These are phyloP conservation scores for Bimuria novae-zelandiae DNA, from an alignment of 2,329 filamentous ascomycete species.

Conservation along the genomic window DNA sequence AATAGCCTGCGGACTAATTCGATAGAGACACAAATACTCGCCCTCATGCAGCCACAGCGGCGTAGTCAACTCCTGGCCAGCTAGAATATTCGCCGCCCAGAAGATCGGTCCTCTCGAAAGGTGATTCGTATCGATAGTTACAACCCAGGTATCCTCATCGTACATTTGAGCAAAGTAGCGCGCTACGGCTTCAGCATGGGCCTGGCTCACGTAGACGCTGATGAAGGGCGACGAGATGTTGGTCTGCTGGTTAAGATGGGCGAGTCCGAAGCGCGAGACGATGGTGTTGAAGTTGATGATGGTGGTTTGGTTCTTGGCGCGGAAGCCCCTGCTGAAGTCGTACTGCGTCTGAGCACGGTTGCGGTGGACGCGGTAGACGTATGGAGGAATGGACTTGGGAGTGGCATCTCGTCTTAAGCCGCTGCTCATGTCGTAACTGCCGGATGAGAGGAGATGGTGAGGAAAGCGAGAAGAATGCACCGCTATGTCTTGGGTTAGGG, in stretches of 20 bases:
- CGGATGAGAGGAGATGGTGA: constrained; percentile 2
- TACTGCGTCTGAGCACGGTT: constrained; percentile 36
- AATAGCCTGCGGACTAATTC: constrained; percentile 39
- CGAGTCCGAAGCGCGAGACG: constrained; percentile 33
- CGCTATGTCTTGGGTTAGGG: not conserved
- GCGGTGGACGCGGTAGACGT: constrained; percentile 40
- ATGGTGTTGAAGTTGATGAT: constrained; percentile 32
- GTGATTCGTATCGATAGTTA: constrained; percentile 38
- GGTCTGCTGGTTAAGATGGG: constrained; percentile 38
- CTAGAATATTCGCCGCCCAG: constrained; percentile 35
- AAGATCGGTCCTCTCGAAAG: constrained; percentile 39
- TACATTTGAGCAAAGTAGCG: constrained; percentile 23
- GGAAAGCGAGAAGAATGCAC: not conserved
- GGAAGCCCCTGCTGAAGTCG: constrained; percentile 37
- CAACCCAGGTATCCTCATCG: constrained; percentile 29
- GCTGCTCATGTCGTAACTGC: not conserved
- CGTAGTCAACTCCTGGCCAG: constrained; percentile 4
- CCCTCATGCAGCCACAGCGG: constrained; percentile 36
- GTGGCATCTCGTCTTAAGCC: constrained; percentile 8
- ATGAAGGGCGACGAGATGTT: constrained; percentile 44
- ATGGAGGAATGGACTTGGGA: constrained; percentile 34
- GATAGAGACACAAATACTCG: constrained; percentile 43
- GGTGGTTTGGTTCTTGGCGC: constrained; percentile 42
- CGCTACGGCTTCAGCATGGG: constrained; percentile 37
- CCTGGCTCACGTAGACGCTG: constrained; percentile 33